A percentile compares a stretch with the other conserved stretches of the same genome.
Conservation (phyloP, 768 basidiomycete genomes). For the Rubroboletus pulcherrimus region DNA sequence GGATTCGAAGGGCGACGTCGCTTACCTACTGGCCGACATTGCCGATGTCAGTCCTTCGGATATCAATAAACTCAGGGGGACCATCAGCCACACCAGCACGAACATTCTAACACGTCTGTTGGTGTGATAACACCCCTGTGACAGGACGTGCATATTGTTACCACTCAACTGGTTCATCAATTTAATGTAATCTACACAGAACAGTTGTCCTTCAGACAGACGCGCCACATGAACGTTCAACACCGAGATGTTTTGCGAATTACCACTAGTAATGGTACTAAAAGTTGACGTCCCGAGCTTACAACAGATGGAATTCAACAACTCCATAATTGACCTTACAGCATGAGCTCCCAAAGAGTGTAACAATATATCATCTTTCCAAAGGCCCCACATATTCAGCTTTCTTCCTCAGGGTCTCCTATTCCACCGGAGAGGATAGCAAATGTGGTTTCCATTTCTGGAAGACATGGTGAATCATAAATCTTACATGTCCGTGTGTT, state of each 20-base stretch:
- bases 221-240: not conserved
- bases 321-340: constrained; percentile 5
- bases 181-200: constrained; percentile 15
- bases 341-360: not conserved
- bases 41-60: constrained; percentile 82
- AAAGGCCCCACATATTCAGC: constrained; percentile 29
- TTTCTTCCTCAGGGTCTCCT: constrained; percentile 90
- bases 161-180: constrained; percentile 52
- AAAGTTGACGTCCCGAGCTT: not conserved
- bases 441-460: constrained; percentile 94
- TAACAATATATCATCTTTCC: not conserved
- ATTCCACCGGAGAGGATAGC: constrained; percentile 90
- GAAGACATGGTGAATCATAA: constrained; percentile 95
- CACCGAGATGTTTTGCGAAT: not conserved
- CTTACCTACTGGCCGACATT: constrained; percentile 97
- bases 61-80: constrained; percentile 70
- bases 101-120: constrained; percentile 91
- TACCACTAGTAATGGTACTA: not conserved
- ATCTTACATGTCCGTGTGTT: constrained; percentile 94
- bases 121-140: constrained; percentile 37
- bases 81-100: constrained; percentile 72
- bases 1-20: constrained; percentile 91
- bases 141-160: constrained; percentile 2
- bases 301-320: constrained; percentile 16
- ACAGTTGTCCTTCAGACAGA: not conserved